Percentiles rank a stretch among this genome's conserved stretches.
Conservation (phyloP, 441 rosid species). For the Isatis lusitanica region DNA sequence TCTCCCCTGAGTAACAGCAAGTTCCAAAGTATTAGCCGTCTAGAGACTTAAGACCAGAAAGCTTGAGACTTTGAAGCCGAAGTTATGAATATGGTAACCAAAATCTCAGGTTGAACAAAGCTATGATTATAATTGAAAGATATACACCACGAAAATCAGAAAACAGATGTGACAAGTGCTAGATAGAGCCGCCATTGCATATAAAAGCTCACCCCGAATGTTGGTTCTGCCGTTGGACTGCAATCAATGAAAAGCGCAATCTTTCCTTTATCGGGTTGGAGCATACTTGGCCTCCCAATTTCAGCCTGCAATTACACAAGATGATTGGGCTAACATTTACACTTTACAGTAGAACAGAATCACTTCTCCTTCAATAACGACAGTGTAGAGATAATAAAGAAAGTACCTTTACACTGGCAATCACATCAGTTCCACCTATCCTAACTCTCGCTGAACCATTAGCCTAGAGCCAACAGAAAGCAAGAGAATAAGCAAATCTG, state of each 20-base stretch:
- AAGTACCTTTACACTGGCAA: constrained; percentile 89
- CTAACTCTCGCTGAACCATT: constrained; percentile 83
- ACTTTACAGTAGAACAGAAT: background rate
- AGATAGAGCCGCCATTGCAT: background rate
- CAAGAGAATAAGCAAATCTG: constrained; percentile 10
- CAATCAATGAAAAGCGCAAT: constrained; percentile 73
- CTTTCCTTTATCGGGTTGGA: constrained; percentile 78
- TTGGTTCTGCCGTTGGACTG: constrained; percentile 83
- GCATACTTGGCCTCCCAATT: constrained; percentile 75
- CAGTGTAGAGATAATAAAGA: background rate
- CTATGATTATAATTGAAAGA: background rate
- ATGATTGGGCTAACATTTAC: background rate
- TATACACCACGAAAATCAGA: background rate
- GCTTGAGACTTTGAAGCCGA: constrained; percentile 2
- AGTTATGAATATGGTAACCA: background rate
- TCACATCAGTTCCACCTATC: constrained; percentile 78
- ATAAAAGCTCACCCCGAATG: constrained; percentile 62
- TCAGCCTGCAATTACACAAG: constrained; percentile 58
- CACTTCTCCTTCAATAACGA: background rate
- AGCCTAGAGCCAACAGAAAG: constrained; percentile 48
- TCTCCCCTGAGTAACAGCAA: constrained; percentile 58
- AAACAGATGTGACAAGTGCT: constrained; percentile 2
- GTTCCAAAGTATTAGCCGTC: constrained; percentile 5
- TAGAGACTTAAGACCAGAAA: constrained; percentile 5
- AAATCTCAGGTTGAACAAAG: background rate